Conservation (phyloP, 331 rosid species). For the Malus hybrid region DNA sequence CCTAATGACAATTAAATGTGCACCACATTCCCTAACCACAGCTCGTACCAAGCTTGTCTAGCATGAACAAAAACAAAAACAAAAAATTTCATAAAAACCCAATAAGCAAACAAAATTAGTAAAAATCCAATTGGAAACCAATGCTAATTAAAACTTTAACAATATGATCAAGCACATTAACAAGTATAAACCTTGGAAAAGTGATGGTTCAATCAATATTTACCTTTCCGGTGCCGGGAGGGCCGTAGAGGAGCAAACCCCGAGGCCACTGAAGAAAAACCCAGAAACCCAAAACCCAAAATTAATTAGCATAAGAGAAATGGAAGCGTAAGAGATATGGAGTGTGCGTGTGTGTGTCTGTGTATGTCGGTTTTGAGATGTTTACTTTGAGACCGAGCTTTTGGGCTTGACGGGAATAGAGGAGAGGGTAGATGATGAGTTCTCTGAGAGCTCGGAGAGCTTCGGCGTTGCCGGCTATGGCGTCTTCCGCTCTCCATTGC, state of each 20-base stretch:
- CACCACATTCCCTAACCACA: slow-evolving; percentile 75
- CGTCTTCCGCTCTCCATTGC: slow-evolving; percentile 66
- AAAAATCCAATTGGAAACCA: not conserved
- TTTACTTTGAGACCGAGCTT: slow-evolving; percentile 65
- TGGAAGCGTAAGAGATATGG: not conserved
- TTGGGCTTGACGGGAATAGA: slow-evolving; percentile 39
- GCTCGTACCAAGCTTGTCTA: slow-evolving; percentile 93
- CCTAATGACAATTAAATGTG: slow-evolving; percentile 71
- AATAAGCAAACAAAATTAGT: not conserved
- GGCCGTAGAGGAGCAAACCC: slow-evolving; percentile 80
- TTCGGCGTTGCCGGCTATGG: slow-evolving; percentile 60
- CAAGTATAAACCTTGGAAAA: not conserved
- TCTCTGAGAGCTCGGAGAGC: slow-evolving; percentile 74
- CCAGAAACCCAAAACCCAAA: not conserved
- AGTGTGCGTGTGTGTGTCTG: not conserved
- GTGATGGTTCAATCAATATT: not conserved
- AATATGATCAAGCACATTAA: not conserved
- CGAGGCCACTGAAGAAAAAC: slow-evolving; percentile 65
- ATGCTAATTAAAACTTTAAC: not conserved
- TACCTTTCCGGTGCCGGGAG: slow-evolving; percentile 98
- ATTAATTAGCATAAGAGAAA: not conserved
- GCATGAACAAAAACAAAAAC: not conserved
- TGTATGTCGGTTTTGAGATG: not conserved
- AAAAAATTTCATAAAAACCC: not conserved
- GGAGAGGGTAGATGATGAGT: slow-evolving; percentile 60